phyloP scores from a whole-genome alignment of 2,329 filamentous ascomycete genomes.

The Diplodia scrobiculata region DNA sequence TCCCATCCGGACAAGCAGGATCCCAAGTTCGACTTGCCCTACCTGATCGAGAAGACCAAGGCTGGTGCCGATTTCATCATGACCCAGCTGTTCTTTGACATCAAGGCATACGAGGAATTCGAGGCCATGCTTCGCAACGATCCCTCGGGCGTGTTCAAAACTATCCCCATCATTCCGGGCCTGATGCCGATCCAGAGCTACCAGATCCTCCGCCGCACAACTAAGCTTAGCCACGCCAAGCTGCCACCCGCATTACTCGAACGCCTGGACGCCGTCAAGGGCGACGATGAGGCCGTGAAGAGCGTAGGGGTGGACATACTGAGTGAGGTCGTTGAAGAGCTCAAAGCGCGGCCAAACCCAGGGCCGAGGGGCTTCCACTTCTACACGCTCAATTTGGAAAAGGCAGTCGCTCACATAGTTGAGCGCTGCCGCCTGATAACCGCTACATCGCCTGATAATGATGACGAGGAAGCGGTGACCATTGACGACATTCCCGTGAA shows the following conservation, averaged over 20 bases:
- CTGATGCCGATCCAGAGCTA: slow-evolving; percentile 98
- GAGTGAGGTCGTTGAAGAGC: slow-evolving; percentile 76
- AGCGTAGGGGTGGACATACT: slow-evolving; percentile 78
- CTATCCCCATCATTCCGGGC: slow-evolving; percentile 86
- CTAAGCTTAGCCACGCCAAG: slow-evolving; percentile 88
- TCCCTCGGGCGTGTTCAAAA: slow-evolving; percentile 80
- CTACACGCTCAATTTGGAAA: slow-evolving; percentile 95
- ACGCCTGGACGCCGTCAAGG: slow-evolving; percentile 71
- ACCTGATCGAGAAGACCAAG: slow-evolving; percentile 82
- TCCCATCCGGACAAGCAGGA: slow-evolving; percentile 78
- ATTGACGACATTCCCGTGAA: slow-evolving; percentile 47
- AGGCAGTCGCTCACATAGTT: slow-evolving; percentile 89
- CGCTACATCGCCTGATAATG: slow-evolving; percentile 41
- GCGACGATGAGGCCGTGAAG: slow-evolving; percentile 81
- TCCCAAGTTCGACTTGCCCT: slow-evolving; percentile 71
- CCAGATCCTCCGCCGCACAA: slow-evolving; percentile 89
- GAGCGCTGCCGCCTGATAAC: slow-evolving; percentile 85
- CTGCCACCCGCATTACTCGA: slow-evolving; percentile 71
- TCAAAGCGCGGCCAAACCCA: slow-evolving; percentile 61
- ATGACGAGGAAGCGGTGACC: slow-evolving; percentile 55
- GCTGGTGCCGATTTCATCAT: slow-evolving; percentile 97
- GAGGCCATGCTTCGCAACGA: slow-evolving; percentile 77
- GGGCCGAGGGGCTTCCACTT: slow-evolving; percentile 77
- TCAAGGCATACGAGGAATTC: slow-evolving; percentile 77
- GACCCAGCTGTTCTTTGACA: slow-evolving; percentile 96